These are phyloP conservation scores for Atkinsonella hypoxylon DNA, from an alignment of 2,329 filamentous ascomycete species.

Conservation along the genomic window DNA sequence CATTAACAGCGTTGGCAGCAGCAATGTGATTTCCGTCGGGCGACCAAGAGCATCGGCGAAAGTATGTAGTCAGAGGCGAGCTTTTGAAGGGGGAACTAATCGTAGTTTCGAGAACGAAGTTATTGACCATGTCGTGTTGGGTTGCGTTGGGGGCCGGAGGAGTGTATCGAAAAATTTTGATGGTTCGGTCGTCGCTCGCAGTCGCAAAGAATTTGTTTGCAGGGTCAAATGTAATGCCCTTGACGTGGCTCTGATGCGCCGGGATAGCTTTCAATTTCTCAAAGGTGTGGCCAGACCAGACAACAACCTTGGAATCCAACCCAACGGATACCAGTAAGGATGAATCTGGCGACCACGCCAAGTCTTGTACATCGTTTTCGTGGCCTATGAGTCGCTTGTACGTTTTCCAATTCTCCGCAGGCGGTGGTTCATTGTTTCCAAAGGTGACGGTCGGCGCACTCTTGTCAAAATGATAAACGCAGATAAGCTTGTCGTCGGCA, in stretches of 20 bases:
- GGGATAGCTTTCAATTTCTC: slow-evolving; percentile 93
- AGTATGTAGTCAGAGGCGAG: slow-evolving; percentile 92
- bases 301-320: slow-evolving; percentile 91
- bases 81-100: slow-evolving; percentile 80
- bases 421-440: slow-evolving; percentile 81
- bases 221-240: slow-evolving; percentile 95
- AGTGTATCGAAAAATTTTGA: slow-evolving; percentile 93
- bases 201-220: slow-evolving; percentile 99
- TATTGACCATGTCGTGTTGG: slow-evolving; percentile 90
- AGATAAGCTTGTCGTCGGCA: slow-evolving; percentile 97
- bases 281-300: slow-evolving; percentile 97
- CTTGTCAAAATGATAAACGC: slow-evolving; percentile 84
- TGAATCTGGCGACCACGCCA: slow-evolving; percentile 93
- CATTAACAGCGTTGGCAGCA: slow-evolving; percentile 92
- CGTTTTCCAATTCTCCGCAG: slow-evolving; percentile 97
- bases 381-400: slow-evolving; percentile 87
- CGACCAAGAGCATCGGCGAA: slow-evolving; percentile 92
- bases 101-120: slow-evolving; percentile 89
- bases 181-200: slow-evolving; percentile 89
- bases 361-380: slow-evolving; percentile 96
- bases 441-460: slow-evolving; percentile 71
- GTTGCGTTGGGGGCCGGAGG: slow-evolving; percentile 84
- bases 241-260: slow-evolving; percentile 93
- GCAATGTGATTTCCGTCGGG: slow-evolving; percentile 96
- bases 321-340: slow-evolving; percentile 94